Evolutionary conservation across 2,329 filamentous ascomycete species (phyloP).

Genomic region (Alternaria dauci): DNA sequence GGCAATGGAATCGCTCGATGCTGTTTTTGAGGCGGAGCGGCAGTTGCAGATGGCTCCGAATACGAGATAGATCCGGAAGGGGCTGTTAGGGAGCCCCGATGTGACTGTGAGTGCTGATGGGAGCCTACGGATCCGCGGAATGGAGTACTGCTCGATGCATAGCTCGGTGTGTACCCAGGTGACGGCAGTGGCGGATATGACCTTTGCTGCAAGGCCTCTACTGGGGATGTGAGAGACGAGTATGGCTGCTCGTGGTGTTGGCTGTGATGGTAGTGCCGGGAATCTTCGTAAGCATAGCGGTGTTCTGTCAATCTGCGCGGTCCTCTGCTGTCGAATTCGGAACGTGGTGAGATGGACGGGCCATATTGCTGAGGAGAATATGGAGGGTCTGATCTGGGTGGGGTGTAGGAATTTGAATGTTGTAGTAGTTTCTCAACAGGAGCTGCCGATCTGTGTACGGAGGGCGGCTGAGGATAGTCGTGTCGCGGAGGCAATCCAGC

Average conservation of each 20-base stretch:
- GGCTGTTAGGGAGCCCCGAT: conserved; percentile 46
- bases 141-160: conserved; percentile 49
- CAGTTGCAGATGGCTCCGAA: conserved; percentile 41
- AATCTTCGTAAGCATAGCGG: conserved; percentile 46
- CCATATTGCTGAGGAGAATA: conserved; percentile 53
- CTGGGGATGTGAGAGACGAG: conserved; percentile 48
- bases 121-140: conserved; percentile 51
- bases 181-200: conserved; percentile 48
- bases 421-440: conserved; percentile 49
- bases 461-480: conserved; percentile 35
- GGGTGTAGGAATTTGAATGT: conserved; percentile 50
- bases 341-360: conserved; percentile 48
- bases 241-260: conserved; percentile 46
- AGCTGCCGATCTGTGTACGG: conserved; percentile 39
- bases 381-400: conserved; percentile 50
- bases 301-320: conserved; percentile 41
- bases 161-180: conserved; percentile 52
- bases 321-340: conserved; percentile 44
- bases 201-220: conserved; percentile 46
- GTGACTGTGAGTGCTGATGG: conserved; percentile 48
- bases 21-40: conserved; percentile 42
- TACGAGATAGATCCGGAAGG: conserved; percentile 46
- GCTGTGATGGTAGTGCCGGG: conserved; percentile 38
- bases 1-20: conserved; percentile 43
- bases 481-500: conserved; percentile 42